Percentiles rank a stretch among this genome's conserved stretches.
phyloP scores from a whole-genome alignment of 768 basidiomycete species.

The Pleurotus ostreatus region DNA sequence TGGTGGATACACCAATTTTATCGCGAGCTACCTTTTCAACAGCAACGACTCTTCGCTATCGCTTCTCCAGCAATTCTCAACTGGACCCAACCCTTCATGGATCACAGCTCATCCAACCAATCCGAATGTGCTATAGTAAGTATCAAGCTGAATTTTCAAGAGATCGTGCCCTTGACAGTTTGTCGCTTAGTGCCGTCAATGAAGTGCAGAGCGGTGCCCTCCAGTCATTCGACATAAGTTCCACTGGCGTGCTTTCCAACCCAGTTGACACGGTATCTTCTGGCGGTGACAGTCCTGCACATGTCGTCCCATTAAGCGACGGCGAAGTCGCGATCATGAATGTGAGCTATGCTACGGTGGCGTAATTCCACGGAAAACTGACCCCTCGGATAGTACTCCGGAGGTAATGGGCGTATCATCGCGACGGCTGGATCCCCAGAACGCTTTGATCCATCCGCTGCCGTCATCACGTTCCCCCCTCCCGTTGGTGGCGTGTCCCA shows the following conservation, averaged over 20 bases:
- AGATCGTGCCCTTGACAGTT: neutral
- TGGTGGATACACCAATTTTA: slow-evolving; percentile 58
- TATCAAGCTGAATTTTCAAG: slow-evolving; percentile 4
- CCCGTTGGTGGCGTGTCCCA: slow-evolving; percentile 43
- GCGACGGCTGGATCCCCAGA: slow-evolving; percentile 37
- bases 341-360: slow-evolving; percentile 20
- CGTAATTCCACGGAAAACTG: too few species aligned
- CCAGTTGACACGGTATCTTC: slow-evolving; percentile 43
- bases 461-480: slow-evolving; percentile 51
- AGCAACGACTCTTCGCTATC: slow-evolving; percentile 42
- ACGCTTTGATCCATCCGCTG: slow-evolving; percentile 29
- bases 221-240: slow-evolving; percentile 52
- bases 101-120: slow-evolving; percentile 54
- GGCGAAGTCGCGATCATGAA: slow-evolving; percentile 61
- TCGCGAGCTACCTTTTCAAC: slow-evolving; percentile 63
- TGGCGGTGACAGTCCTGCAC: slow-evolving; percentile 49
- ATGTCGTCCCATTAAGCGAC: slow-evolving; percentile 44
- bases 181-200: slow-evolving; percentile 50
- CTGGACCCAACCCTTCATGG: slow-evolving; percentile 58
- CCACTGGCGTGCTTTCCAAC: slow-evolving; percentile 39
- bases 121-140: slow-evolving; percentile 58
- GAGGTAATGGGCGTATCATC: slow-evolving; percentile 52
- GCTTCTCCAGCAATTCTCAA: slow-evolving; percentile 42
- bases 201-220: slow-evolving; percentile 44
- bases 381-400: slow-evolving; percentile 34